phyloP scores from a whole-genome alignment of 768 basidiomycete species.

The Exidia glandulosa region DNA sequence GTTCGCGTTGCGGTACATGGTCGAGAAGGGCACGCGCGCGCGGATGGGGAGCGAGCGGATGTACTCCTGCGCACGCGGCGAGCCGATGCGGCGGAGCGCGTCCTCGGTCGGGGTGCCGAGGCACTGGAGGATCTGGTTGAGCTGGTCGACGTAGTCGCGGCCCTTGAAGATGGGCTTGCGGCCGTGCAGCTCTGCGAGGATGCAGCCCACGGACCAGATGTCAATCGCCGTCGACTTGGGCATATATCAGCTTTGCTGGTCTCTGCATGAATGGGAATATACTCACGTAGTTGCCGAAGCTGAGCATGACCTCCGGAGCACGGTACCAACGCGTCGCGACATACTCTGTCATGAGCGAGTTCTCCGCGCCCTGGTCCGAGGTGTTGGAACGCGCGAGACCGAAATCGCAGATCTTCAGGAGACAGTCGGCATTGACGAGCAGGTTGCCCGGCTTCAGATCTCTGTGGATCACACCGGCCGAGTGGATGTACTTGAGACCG shows the following conservation, averaged over 20 bases:
- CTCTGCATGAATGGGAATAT: slow-evolving; percentile 17
- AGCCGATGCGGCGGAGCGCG: slow-evolving; percentile 90
- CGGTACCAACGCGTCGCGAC: slow-evolving; percentile 37
- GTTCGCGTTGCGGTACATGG: slow-evolving; percentile 88
- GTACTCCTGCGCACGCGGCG: slow-evolving; percentile 92
- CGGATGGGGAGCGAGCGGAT: slow-evolving; percentile 97
- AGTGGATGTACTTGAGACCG: slow-evolving; percentile 36
- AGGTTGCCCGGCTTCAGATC: slow-evolving; percentile 40
- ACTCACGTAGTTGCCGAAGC: slow-evolving; percentile 22
- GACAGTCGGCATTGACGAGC: slow-evolving; percentile 35
- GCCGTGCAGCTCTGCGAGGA: slow-evolving; percentile 85
- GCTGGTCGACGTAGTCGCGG: slow-evolving; percentile 95
- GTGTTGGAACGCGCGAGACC: slow-evolving; percentile 34
- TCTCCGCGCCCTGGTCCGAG: slow-evolving; percentile 66
- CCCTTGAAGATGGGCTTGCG: slow-evolving; percentile 97
- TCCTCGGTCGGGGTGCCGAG: slow-evolving; percentile 96
- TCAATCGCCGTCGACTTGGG: slow-evolving; percentile 81
- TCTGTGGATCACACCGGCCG: slow-evolving; percentile 32
- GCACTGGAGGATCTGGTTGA: slow-evolving; percentile 96
- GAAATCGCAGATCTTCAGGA: slow-evolving; percentile 34
- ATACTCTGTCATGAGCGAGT: slow-evolving; percentile 32
- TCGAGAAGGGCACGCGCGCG: slow-evolving; percentile 83
- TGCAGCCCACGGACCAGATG: slow-evolving; percentile 94
- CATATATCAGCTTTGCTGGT: not conserved
- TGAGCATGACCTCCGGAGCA: slow-evolving; percentile 39